Base-by-base conservation (phyloP, 306 rosid genomes). In the Trifolium repens region DNA sequence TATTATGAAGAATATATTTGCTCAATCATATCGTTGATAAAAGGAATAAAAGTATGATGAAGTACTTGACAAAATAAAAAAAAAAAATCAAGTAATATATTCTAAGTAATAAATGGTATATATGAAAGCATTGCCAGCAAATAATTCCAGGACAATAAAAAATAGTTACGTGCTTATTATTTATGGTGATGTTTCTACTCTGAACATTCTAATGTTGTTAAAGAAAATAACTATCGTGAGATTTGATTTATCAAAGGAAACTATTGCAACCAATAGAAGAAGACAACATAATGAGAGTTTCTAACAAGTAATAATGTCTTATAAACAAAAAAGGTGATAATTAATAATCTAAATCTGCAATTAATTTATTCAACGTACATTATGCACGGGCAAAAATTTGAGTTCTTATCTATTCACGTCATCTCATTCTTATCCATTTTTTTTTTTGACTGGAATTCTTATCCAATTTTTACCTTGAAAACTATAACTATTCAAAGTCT, bases 401-500 rank as follows among this genome's bases (percentile, higher is more conserved):
- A 16, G 52, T 54, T 42, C 62, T 74, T 47, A 74, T 34, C 12
- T 24, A 19, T 44, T 79, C 54, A 54, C 32, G 68, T 35, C 44
- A 78, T 78, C 30, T 78, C 17, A 64, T 63, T 77, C 39, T 32
- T 32, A 32, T 32, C 35, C 35, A 32, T 4, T 32, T 3, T 32
- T 32, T 4, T 32, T 5, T 32, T 32, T 32, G 35, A 32, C 35
- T 32, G 35, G 35, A 22, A 62, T 53, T 78, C 24, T 71, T 27
- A 72, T 65, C 78, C 62, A 40, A 11, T 30, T 54, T 79, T 72
- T 42, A 42, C 69, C 34, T 44, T 10, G 68, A 17, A 13, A 17
- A 13, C 24, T 24, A 65, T 52, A 43, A 43, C 8, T 8, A 63
- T 53, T 64, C 60, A 78, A 63, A 53, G 52, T 6, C 6, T 24